Base-by-base conservation (phyloP, 768 basidiomycete species). In the Boletus pseudopeckii region DNA sequence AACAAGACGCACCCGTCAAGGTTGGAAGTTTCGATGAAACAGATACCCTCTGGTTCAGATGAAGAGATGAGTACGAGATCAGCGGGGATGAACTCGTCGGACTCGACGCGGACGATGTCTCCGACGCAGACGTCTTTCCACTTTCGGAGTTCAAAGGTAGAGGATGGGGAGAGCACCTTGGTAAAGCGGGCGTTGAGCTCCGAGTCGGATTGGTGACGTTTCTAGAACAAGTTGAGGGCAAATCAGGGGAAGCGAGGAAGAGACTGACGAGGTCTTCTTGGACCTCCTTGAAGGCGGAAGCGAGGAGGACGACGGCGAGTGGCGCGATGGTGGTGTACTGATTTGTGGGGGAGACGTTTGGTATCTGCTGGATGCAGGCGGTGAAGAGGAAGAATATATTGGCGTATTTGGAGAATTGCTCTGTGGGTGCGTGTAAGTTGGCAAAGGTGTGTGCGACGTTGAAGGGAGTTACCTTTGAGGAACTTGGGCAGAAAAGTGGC, bases 361-460 rank as follows among this genome's bases (percentile, higher is more conserved):
- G 97, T 60, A 99, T 94, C 75, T 99, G 97, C 66, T 98, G 96
- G 45, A 98, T 98, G 72, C 81, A 86, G 18, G 92, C 92, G 30
- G 96, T 98, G 77, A 99, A 98, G 54, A 99, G 78, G 80, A 99
- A 99, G 79, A 99, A 99, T 56, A 98, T 48, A 68, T 99, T 98
- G 61, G 97, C 96, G 69, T 98, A 98, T 82, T 97, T 92, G 41
- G 92, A 94, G 77, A 98, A 97, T 83, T 98, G 94, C 69, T 96
- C 95, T 96, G 72, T 7, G 46, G 28, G 26, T 13, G 14, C 6
- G 33, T 69, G 39, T 69, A 36, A 65, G 59, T 10, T 8, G 36
- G 24, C 15, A 6, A 5, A n/a, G 7, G 11, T 34, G 26, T 9
- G 11, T 13, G 44, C 1, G 28, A n/a, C 0, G 22, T 26, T 22